Base-by-base conservation (phyloP, 768 basidiomycete genomes). In the Calocybe gangraenosa region DNA sequence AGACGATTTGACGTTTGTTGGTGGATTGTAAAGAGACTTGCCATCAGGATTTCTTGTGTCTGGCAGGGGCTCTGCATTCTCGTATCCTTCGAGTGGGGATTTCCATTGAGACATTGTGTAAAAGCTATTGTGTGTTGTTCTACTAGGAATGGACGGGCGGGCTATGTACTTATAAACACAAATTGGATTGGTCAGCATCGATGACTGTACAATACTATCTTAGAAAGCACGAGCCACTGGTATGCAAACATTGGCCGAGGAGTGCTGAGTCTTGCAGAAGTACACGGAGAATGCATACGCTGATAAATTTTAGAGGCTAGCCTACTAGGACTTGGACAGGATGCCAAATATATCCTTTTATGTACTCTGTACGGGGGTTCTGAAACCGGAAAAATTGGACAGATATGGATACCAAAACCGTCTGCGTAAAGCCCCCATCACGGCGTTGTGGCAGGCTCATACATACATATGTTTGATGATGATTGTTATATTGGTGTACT, bases 21-120 rank as follows among this genome's bases (percentile, higher is more conserved):
- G 72, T 0, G 64, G 64, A 55, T 81, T 81, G 59, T 60, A 63
- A 20, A 80, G 60, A 0, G 77, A 81, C 56, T 80, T 82, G 32
- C 78, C 78, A 46, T 82, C 80, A 0, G 73, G 54, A 47, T 78
- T 82, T 48, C 72, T 22, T 1, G 54, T 64, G 17, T 60, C 62
- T 1, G 79, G 74, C 4, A 78, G 65, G 31, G 74, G 70, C 2
- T 59, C 60, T 1, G 67, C 64, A 42, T 65, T 55, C 48, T 71
- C 63, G 52, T 65, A 73, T 14, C 65, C 68, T 47, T 52, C 46
- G 19, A 74, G 65, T 21, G 65, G 71, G 30, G 68, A 69, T 49
- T 57, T 53, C 36, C 49, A 57, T 17, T 22, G 44, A 28, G 47
- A 33, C 50, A 60, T 54, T 40, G 37, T 40, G 25, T 3, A 33